A percentile compares a stretch with the other conserved stretches of the same genome.
Conservation (phyloP, 2,329 filamentous ascomycete genomes). For the Cercospora sp. region DNA sequence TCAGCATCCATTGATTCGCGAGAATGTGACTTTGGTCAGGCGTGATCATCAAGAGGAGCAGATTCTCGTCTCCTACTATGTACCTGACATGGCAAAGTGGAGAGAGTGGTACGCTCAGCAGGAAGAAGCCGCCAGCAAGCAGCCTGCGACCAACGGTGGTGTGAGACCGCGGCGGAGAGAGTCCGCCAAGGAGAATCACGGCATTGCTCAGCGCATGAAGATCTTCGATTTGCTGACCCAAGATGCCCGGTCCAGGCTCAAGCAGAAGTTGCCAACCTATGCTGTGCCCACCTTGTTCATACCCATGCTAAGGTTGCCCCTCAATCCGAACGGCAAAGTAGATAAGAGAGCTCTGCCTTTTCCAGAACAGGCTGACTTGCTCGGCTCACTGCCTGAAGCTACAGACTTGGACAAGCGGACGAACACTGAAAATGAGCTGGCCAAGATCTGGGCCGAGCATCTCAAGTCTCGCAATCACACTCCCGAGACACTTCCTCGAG, state of each 20-base stretch:
- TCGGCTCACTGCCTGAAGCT: conserved; percentile 53
- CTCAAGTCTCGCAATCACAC: conserved; percentile 61
- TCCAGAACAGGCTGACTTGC: conserved; percentile 70
- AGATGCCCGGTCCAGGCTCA: conserved; percentile 67
- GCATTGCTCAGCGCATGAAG: conserved; percentile 47
- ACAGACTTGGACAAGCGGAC: conserved; percentile 50
- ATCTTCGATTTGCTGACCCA: conserved; percentile 62
- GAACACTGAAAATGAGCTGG: conserved; percentile 65
- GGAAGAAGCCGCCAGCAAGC: conserved; percentile 29
- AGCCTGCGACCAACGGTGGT: conserved; percentile 21
- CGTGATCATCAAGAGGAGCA: conserved; percentile 83
- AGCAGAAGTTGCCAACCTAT: conserved; percentile 70
- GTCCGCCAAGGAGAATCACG: conserved; percentile 36
- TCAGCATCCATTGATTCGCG: conserved; percentile 71
- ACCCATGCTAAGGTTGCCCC: conserved; percentile 67
- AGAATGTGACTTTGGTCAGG: conserved; percentile 82
- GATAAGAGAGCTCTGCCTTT: conserved; percentile 79
- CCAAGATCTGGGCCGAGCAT: conserved; percentile 71
- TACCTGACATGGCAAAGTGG: conserved; percentile 79
- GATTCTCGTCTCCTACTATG: conserved; percentile 84
- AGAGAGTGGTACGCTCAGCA: conserved; percentile 61
- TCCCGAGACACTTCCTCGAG: conserved; percentile 64
- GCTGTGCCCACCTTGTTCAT: conserved; percentile 75
- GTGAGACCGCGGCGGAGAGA: conserved; percentile 25
- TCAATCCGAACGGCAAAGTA: conserved; percentile 86